Evolutionary conservation across 2,329 filamentous ascomycete genomes (phyloP), one percentile per base, ranked within the genome.

Genomic region (Pseudogymnoascus sp.): DNA sequence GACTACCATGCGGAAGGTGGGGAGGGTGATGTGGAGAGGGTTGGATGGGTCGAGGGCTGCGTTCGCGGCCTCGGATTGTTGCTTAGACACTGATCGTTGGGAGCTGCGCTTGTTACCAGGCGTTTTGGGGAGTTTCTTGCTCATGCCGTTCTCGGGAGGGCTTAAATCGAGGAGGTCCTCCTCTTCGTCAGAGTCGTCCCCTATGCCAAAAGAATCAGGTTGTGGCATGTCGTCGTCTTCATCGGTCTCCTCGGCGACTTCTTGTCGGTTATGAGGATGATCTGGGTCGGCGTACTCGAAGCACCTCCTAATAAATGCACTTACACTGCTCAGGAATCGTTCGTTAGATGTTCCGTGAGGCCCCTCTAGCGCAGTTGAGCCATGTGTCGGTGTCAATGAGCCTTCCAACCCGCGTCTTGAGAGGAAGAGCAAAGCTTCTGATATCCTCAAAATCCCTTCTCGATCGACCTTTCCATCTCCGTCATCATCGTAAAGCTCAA

Each of bases 281-380:
- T 95, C 93, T 1, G 94, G 93, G 71, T 99, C 94, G 5, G 94
- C 94, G 72, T 99, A 99, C 75, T 99, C 94, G 68, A 99, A 99
- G 75, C 94, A 99, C 64, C 94, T 84, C 67, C 92, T 84, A 65
- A 97, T 99, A 73, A 99, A 99, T 2, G 92, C 92, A 69, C 91
- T 96, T 61, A 99, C 92, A 66, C 92, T 96, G 66, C 89, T 90
- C 25, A 99, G 78, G 72, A 99, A 97, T 62, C 87, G 85, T 75
- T 97, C 94, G 67, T 95, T 94, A 42, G 87, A 84, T 63, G 90
- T 79, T 70, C 80, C 77, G n/a, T 80, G 81, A 1, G 75, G 73
- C 21, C 73, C 67, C 25, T 67, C 67, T 14, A 70, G 61, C 21
- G 67, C 70, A 25, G 59, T 60, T 33, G 50, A 18, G 16, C 50